Evolutionary conservation across 1,284 basidiomycete genomes (phyloP), one percentile per base, ranked within the genome.

Genomic region (Cutaneotrichosporon daszewskae): DNA sequence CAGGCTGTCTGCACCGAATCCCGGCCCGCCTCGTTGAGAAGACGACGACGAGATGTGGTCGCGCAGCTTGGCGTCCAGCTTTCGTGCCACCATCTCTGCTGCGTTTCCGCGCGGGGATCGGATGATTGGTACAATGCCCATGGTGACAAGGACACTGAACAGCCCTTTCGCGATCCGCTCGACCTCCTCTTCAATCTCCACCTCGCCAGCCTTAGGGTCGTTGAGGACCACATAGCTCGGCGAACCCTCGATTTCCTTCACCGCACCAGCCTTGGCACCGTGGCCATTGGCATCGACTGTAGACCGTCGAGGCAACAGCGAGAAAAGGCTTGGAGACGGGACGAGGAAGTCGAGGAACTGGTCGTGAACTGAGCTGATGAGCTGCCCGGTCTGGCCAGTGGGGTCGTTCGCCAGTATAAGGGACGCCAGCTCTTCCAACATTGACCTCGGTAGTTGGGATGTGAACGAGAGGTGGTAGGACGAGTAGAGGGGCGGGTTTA

Each of bases 311-410:
- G 82, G 84, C 5, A 97, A 73, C 5, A 97, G 77, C 26, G 91
- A 95, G 73, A 98, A 99, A 14, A 98, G 76, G n/a, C 84, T 88
- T 1, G 87, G 82, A 3, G 92, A 94, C 26, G 95, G 92, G 0
- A 90, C 81, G 45, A 99, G 85, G 71, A 96, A 99, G 51, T 95
- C 94, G 24, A 99, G 78, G 66, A 96, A 96, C 72, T 99, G 95
- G 67, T 96, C 91, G 40, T 90, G 78, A 19, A 96, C 85, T 79
- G 92, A 69, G 4, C 57, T 50, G 20, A 95, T 82, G 5, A 84
- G 75, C 24, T 92, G 88, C 3, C 82, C 85, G 1, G 87, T 88
- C 0, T 85, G 84, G 13, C 70, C 70, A 1, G 65, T 51, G 5
- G 68, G 68, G 34, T 72, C 72, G 59, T 87, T 86, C 37, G 81